Percentiles rank a stretch among this genome's conserved stretches.
phyloP scores from a whole-genome alignment of 768 basidiomycete genomes.

The Mycena albidolilacea region DNA sequence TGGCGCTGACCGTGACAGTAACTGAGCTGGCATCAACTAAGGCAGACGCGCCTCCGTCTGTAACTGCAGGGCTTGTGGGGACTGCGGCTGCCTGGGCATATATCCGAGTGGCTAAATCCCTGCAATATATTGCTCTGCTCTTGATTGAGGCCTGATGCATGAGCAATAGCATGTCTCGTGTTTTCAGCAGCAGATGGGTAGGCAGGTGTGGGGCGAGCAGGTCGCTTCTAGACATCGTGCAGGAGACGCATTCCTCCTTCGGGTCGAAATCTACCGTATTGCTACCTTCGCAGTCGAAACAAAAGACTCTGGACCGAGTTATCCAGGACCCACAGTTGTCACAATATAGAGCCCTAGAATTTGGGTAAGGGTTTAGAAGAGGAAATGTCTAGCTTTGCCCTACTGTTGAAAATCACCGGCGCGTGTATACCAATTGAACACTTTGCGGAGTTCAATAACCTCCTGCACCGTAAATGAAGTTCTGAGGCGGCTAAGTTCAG shows the following conservation, averaged over 20 bases:
- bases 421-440: conserved; percentile 13
- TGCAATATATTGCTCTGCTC: not conserved
- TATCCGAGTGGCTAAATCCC: not conserved
- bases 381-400: not conserved
- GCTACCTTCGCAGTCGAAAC: conserved; percentile 23
- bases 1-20: not conserved
- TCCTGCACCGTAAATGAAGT: conserved; percentile 19
- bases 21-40: not conserved
- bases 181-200: conserved; percentile 9
- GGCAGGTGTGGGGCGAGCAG: conserved; percentile 7
- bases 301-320: conserved; percentile 20
- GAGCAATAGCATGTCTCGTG: conserved; percentile 11
- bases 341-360: conserved; percentile 5
- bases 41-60: not conserved
- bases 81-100: not conserved
- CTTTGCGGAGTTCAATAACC: not conserved
- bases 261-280: conserved; percentile 8
- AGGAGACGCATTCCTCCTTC: conserved; percentile 5
- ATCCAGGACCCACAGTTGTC: conserved; percentile 13
- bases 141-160: conserved; percentile 6
- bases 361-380: not conserved
- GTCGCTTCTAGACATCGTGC: not conserved
- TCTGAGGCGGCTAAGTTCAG: not conserved
- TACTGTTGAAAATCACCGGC: conserved; percentile 18
- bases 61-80: not conserved